A percentile compares a stretch with the other conserved stretches of the same genome.
These are phyloP conservation scores for Dendryphion nanum DNA, from an alignment of 2,329 filamentous ascomycete genomes.

Conservation along the genomic window DNA sequence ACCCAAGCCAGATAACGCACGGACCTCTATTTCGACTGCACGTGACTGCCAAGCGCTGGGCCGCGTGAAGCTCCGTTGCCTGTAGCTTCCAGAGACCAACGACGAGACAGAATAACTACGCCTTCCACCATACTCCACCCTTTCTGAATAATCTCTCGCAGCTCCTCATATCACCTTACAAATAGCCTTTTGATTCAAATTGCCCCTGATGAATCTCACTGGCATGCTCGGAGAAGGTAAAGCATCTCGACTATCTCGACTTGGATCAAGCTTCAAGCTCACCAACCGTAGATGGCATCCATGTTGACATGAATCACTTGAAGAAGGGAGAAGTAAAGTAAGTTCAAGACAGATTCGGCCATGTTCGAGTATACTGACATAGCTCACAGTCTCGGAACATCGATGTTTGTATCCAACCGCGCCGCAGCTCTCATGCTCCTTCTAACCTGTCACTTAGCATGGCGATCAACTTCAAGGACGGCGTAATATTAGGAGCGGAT, in stretches of 20 bases:
- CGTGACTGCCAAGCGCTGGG: no score
- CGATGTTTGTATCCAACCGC: constrained; percentile 67
- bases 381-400: constrained; percentile 78
- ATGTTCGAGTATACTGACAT: no score
- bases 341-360: no score
- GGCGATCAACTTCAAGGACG: constrained; percentile 98
- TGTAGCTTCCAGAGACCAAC: no score
- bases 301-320: constrained; percentile 96
- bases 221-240: constrained; percentile 41
- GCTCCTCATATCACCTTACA: no score
- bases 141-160: no score
- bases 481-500: constrained; percentile 96
- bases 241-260: constrained; percentile 1
- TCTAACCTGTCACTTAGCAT: constrained; percentile 60
- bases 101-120: no score
- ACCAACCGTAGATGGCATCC: constrained; percentile 80
- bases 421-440: constrained; percentile 4
- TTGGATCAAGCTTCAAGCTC: constrained; percentile 17
- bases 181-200: no score
- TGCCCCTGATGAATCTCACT: constrained; percentile 29
- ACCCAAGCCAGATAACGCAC: no score
- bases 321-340: constrained; percentile 99
- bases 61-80: no score
- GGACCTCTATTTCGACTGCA: no score
- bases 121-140: no score